Conservation (phyloP, 352 stramenopile genomes). For the Peronospora belbahrii region DNA sequence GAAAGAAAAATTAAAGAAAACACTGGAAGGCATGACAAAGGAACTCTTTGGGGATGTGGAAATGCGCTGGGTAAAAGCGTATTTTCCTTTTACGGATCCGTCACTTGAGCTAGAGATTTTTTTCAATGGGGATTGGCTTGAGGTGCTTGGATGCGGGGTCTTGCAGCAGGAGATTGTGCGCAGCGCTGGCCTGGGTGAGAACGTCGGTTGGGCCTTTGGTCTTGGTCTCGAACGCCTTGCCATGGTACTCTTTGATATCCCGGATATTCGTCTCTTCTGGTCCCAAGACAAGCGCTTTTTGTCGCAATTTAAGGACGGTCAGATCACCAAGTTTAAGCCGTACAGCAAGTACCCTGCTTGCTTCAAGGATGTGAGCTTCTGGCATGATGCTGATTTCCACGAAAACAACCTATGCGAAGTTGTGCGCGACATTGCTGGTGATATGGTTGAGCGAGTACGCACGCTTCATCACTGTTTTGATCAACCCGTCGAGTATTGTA, state of each 20-base stretch:
- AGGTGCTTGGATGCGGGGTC: conserved; percentile 97
- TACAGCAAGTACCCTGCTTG: conserved; percentile 98
- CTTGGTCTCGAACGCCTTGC: conserved; percentile 96
- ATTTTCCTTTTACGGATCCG: conserved; percentile 99
- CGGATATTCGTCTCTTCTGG: conserved; percentile 99
- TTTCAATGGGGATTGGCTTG: conserved; percentile 97
- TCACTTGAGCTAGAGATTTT: conserved; percentile 98
- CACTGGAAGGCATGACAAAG: conserved; percentile 91
- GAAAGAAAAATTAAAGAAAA: conserved; percentile 92
- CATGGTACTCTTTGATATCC: conserved; percentile 99
- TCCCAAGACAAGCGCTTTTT: conserved; percentile 91
- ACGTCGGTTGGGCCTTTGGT: conserved; percentile 96
- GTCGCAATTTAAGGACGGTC: conserved; percentile 88
- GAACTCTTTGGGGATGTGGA: conserved; percentile 89
- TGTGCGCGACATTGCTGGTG: conserved; percentile 91
- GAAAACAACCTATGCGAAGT: conserved; percentile 98
- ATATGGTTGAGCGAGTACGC: conserved; percentile 93
- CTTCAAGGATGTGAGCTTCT: conserved; percentile 99
- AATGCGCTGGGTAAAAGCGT: conserved; percentile 97
- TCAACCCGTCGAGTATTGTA: background rate
- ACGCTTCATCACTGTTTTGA: background rate
- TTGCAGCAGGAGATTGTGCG: conserved; percentile 92
- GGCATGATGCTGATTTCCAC: conserved; percentile 85
- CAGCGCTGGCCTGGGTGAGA: conserved; percentile 77
- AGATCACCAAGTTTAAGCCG: conserved; percentile 95